These are phyloP conservation scores for Rhynchosporium secalis DNA, from an alignment of 2,329 filamentous ascomycete species.

Conservation along the genomic window DNA sequence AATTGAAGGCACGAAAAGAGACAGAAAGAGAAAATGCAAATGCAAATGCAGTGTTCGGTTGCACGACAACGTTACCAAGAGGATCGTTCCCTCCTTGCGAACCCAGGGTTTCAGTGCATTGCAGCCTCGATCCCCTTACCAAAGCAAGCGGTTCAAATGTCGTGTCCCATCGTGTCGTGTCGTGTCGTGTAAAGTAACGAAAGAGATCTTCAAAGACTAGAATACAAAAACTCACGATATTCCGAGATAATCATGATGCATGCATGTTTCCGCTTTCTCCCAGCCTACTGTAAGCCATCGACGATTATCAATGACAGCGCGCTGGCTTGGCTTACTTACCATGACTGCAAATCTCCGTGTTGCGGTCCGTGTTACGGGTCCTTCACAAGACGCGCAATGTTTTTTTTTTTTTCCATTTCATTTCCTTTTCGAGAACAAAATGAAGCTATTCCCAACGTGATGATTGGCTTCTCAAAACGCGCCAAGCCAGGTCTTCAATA, in stretches of 20 bases:
- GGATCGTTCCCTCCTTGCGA: neutral
- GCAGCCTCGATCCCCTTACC: no score
- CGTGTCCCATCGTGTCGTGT: no score
- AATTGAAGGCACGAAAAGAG: neutral
- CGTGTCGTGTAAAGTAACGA: no score
- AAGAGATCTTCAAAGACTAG: no score
- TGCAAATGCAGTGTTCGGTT: neutral
- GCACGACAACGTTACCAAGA: neutral
- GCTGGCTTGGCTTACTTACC: no score
- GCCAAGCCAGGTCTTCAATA: neutral
- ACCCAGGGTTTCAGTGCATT: neutral
- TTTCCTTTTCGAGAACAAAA: neutral
- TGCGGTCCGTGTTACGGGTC: neutral
- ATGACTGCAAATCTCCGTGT: neutral
- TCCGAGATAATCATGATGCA: no score
- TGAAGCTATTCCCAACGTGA: slow-evolving; percentile 1
- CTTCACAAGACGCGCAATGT: neutral
- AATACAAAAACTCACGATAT: no score
- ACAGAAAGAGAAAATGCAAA: neutral
- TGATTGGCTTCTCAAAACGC: neutral
- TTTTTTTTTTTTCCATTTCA: neutral
- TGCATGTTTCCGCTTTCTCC: no score
- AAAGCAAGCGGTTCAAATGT: no score
- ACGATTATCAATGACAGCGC: no score
- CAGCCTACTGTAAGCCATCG: no score